A percentile compares a stretch with the other conserved stretches of the same genome.
phyloP scores from a whole-genome alignment of 2,329 filamentous ascomycete genomes.

The Exserohilum turcica region DNA sequence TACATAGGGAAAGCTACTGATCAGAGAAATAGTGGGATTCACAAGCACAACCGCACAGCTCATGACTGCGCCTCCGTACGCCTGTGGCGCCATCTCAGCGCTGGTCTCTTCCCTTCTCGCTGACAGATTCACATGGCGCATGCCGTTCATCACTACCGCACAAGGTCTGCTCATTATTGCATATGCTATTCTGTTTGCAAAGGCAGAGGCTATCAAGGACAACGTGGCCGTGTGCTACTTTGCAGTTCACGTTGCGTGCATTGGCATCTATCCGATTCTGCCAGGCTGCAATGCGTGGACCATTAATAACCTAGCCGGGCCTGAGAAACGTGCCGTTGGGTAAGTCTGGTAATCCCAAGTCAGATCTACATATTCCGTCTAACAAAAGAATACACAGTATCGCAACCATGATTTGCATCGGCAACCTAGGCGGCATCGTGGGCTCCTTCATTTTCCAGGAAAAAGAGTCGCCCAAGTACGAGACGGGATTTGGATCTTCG shows the following conservation, averaged over 20 bases:
- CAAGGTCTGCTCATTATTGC: constrained; percentile 44
- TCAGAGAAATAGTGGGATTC: constrained; percentile 25
- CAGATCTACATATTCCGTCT: constrained; percentile 18
- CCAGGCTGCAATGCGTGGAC: constrained; percentile 56
- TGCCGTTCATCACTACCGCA: constrained; percentile 27
- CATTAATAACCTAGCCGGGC: constrained; percentile 60
- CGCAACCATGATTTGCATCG: constrained; percentile 32
- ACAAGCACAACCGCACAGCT: constrained; percentile 32
- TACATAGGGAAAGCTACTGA: neutral
- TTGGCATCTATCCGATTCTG: constrained; percentile 46
- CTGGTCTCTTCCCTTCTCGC: constrained; percentile 22
- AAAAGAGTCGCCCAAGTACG: constrained; percentile 39
- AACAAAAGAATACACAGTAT: constrained; percentile 30
- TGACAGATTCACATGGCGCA: constrained; percentile 28
- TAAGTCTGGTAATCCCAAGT: constrained; percentile 45
- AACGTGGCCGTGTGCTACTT: constrained; percentile 53
- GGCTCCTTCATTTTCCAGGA: constrained; percentile 42
- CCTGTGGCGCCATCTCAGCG: constrained; percentile 27
- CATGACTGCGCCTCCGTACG: constrained; percentile 32
- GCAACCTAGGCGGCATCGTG: constrained; percentile 34
- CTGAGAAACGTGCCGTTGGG: constrained; percentile 57
- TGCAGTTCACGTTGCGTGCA: constrained; percentile 44
- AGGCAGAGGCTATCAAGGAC: constrained; percentile 39
- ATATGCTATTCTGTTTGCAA: constrained; percentile 55
- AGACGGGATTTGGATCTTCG: constrained; percentile 41